Evolutionary conservation across 2,329 filamentous ascomycete genomes (phyloP), one percentile per base, ranked within the genome.

Genomic region (Fonsecaea monophora): DNA sequence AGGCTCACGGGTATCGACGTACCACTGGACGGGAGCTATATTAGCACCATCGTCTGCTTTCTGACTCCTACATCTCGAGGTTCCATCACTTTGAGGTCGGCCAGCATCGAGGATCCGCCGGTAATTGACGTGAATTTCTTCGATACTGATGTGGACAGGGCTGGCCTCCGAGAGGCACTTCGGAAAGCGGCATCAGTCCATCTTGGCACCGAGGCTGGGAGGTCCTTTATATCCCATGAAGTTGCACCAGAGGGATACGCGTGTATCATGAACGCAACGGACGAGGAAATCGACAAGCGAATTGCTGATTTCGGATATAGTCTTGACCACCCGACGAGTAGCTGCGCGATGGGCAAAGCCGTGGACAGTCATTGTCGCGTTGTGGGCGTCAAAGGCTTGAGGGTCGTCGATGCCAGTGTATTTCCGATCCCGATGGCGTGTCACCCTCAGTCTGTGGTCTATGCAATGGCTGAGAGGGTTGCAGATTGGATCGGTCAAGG

Each of bases 111-210:
- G 61, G 18, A 68, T 70, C 72, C 74, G 1, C 82, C 82, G 0
- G 70, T 78, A 30, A 79, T 82, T 64, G 77, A 84, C 67, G 80
- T 82, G 0, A 79, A 79, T 62, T 83, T 76, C 69, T 74, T 84
- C 6, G 77, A 76, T 0, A 64, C 65, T n/a, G 50, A 64, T 21
- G 42, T 56, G 18, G 65, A 67, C 50, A 37, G 37, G 9, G 25
- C 38, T 40, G 59, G 63, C n/a, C 34, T 55, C 3, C 65, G 65
- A 15, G 55, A 67, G 48, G 60, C 60, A 5, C 34, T 64, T 21
- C 50, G 61, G 40, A 63, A 60, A 38, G 56, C 50, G 9, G 25
- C 73, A 69, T 1, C 71, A 72, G 62, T 72, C 71, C 66, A 12
- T 38, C 75, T 45, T 64, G 70, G 12, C 35, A 68, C 25, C 69